Percentiles rank a stretch among this genome's conserved stretches.
These are phyloP conservation scores for Verbena officinalis DNA, from an alignment of 257 asterid genomes.

Conservation along the genomic window DNA sequence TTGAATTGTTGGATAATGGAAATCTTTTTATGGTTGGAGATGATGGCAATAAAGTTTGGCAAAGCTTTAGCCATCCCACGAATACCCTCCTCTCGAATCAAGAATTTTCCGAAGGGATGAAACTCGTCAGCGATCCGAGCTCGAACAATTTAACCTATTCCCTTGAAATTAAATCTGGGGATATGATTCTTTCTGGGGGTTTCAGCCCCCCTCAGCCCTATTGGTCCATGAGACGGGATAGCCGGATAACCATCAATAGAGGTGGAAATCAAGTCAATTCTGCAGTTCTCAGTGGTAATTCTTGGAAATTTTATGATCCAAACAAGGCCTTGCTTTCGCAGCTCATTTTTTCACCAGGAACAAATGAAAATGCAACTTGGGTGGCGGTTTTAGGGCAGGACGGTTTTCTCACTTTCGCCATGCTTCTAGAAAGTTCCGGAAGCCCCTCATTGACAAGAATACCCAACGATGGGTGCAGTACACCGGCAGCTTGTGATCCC, in stretches of 20 bases:
- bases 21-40: constrained; percentile 64
- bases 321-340: constrained; percentile 58
- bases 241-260: constrained; percentile 62
- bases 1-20: constrained; percentile 73
- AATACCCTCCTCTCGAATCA: constrained; percentile 75
- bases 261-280: constrained; percentile 47
- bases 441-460: constrained; percentile 49
- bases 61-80: constrained; percentile 79
- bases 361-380: constrained; percentile 61
- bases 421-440: constrained; percentile 49
- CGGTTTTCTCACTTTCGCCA: constrained; percentile 58
- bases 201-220: constrained; percentile 71
- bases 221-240: constrained; percentile 75
- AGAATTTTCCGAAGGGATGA: constrained; percentile 65
- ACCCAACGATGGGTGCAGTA: constrained; percentile 71
- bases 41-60: constrained; percentile 65
- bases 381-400: constrained; percentile 62
- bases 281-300: constrained; percentile 58
- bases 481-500: constrained; percentile 84
- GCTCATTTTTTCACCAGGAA: constrained; percentile 55
- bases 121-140: constrained; percentile 60
- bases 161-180: constrained; percentile 77
- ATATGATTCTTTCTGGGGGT: constrained; percentile 66
- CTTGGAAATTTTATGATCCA: constrained; percentile 76
- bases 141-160: constrained; percentile 61